Evolutionary conservation across 441 rosid species (phyloP), one percentile per base, ranked within the genome.

Genomic region (Hura crepitans): DNA sequence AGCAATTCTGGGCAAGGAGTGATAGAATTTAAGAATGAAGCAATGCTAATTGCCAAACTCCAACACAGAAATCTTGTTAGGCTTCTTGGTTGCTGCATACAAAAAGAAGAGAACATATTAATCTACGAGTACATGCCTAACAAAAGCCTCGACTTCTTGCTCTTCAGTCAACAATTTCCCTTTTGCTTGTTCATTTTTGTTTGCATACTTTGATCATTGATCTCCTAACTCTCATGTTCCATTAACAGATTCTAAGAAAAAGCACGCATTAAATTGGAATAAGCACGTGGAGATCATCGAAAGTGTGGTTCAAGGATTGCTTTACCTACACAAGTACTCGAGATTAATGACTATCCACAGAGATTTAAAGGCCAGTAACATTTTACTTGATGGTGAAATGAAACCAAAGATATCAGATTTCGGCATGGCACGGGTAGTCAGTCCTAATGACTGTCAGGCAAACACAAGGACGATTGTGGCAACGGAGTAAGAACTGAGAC

Each of bases 41-140:
- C 25, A 3, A 60, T 60, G 22, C 46, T 60, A 9, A 60, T 60
- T 60, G 45, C 64, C 59, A 73, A 64, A 35, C 77, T 73, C 33
- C 74, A 69, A 11, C 77, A 77, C 63, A 73, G 25, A 2, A 69
- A 77, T 54, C 80, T 69, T 42, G 74, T 73, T 22, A 65, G 71
- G 66, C 71, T 73, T 53, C 0, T 69, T 3, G 80, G 80, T 10
- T 73, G 74, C 35, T 72, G 71, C 45, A 47, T 77, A 5, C 33
- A 69, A 4, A 30, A 51, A 63, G 65, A 69, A 35, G 77, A 74
- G 31, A 69, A 42, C 60, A 37, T 74, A 27, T 10, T 74, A 33
- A 37, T 74, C 27, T 74, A 74, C 2, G 77, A 68, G 11, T 61
- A 37, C 67, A 59, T 73, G 67, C 71, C 67, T 3, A 73, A 59